A percentile compares a stretch with the other conserved stretches of the same genome.
These are phyloP conservation scores for Paraphaeosphaeria sporulosa DNA, from an alignment of 2,329 filamentous ascomycete genomes.

Conservation along the genomic window DNA sequence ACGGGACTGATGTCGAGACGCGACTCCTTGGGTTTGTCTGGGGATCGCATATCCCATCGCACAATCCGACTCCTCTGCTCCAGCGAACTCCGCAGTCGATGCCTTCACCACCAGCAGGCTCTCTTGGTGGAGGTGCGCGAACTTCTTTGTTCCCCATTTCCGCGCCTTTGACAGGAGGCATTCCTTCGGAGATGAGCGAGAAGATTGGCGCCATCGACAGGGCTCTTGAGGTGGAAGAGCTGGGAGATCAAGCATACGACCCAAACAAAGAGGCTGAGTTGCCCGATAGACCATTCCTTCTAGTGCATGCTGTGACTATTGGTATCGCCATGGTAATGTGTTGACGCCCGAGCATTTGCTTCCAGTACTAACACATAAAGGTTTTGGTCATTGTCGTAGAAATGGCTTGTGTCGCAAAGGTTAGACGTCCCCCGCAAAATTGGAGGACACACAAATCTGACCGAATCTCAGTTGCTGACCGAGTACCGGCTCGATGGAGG, in stretches of 20 bases:
- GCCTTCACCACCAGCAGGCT: conserved; percentile 20
- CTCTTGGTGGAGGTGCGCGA: conserved; percentile 19
- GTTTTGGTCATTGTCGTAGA: conserved; percentile 39
- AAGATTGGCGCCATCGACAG: conserved; percentile 37
- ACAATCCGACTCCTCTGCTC: conserved; percentile 18
- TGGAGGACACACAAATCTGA: conserved; percentile 16
- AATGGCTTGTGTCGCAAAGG: conserved; percentile 40
- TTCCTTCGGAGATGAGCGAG: conserved; percentile 31
- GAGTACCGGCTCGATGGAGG: conserved; percentile 50
- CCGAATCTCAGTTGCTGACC: conserved; percentile 45
- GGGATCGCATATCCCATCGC: conserved; percentile 31
- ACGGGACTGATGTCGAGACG: conserved; percentile 75
- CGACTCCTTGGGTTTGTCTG: conserved; percentile 60
- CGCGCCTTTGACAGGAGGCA: conserved; percentile 21
- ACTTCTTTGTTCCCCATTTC: conserved; percentile 32
- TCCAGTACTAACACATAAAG: conserved; percentile 17
- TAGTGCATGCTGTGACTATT: conserved; percentile 33
- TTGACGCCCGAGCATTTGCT: neutral
- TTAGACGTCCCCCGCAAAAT: conserved; percentile 9
- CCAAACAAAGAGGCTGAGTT: conserved; percentile 33
- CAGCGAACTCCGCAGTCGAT: conserved; percentile 19
- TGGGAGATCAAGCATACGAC: conserved; percentile 35
- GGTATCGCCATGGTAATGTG: conserved; percentile 34
- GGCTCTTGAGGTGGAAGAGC: conserved; percentile 34
- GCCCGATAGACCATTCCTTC: conserved; percentile 32